These are phyloP conservation scores for Xylariaceae sp. DNA, from an alignment of 2,329 filamentous ascomycete genomes.

Conservation along the genomic window DNA sequence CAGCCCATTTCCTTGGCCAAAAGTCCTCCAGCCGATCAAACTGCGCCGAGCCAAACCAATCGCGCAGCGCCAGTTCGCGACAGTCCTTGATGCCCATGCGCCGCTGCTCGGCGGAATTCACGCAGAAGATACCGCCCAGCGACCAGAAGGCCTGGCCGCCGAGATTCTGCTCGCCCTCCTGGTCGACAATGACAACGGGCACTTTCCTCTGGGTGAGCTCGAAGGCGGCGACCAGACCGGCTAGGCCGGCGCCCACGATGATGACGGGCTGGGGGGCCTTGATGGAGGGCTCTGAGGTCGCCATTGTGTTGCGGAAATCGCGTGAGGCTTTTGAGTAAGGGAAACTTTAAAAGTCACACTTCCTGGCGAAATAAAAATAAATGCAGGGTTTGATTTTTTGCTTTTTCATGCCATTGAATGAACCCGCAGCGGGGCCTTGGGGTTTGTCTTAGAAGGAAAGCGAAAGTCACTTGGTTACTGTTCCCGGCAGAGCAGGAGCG, in stretches of 20 bases:
- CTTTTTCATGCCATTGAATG: no score
- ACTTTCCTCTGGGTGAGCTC: conserved; percentile 49
- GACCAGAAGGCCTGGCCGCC: conserved; percentile 62
- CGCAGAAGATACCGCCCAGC: conserved; percentile 56
- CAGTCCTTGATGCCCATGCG: conserved; percentile 54
- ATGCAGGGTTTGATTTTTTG: no score
- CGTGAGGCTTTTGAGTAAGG: not conserved
- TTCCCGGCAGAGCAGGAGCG: no score
- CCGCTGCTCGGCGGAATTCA: conserved; percentile 52
- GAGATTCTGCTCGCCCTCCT: conserved; percentile 51
- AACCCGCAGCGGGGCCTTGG: no score
- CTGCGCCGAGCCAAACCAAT: conserved; percentile 53
- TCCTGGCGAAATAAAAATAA: no score
- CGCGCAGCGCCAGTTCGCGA: conserved; percentile 51
- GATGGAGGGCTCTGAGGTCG: not conserved
- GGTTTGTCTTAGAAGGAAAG: no score
- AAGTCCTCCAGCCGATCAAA: conserved; percentile 56
- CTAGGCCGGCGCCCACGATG: conserved; percentile 52
- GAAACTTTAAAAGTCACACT: no score
- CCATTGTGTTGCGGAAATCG: not conserved
- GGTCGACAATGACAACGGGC: conserved; percentile 50
- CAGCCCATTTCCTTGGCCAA: conserved; percentile 58
- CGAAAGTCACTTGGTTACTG: no score
- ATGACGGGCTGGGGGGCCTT: conserved; percentile 39
- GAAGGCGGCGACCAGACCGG: conserved; percentile 55